Evolutionary conservation across 108 stramenopile genomes (phyloP).

Genomic region (Mediolabrus comicus): DNA sequence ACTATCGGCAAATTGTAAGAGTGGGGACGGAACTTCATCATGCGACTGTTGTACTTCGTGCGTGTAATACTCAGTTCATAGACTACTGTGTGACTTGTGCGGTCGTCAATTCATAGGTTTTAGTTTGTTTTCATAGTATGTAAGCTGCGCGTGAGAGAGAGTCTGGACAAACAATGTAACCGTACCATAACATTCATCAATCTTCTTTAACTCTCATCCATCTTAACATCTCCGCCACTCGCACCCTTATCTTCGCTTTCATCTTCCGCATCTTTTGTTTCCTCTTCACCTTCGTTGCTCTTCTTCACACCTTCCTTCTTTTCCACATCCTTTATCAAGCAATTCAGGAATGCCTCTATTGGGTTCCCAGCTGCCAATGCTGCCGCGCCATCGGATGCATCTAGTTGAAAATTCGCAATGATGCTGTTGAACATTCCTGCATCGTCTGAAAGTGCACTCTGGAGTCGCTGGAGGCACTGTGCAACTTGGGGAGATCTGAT

Average conservation of each 20-base stretch:
- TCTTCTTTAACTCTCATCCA: slow-evolving; percentile 22
- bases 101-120: neutral
- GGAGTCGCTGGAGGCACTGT: slow-evolving; percentile 68
- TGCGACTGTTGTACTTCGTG: neutral
- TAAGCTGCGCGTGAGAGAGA: neutral
- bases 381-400: slow-evolving; percentile 60
- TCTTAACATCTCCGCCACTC: slow-evolving; percentile 33
- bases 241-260: slow-evolving; percentile 13
- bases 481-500: slow-evolving; percentile 72
- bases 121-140: neutral
- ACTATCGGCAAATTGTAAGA: neutral
- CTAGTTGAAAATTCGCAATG: slow-evolving; percentile 77
- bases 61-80: no score
- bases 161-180: no score
- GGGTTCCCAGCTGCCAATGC: slow-evolving; percentile 61
- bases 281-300: slow-evolving; percentile 10
- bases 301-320: slow-evolving; percentile 39
- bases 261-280: slow-evolving; percentile 2
- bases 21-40: neutral
- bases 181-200: no score
- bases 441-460: slow-evolving; percentile 63
- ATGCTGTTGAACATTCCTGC: slow-evolving; percentile 69
- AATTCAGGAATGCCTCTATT: slow-evolving; percentile 80
- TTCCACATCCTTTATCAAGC: slow-evolving; percentile 53
- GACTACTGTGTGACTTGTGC: no score